A percentile compares a stretch with the other conserved stretches of the same genome.
Conservation (phyloP, 2,329 filamentous ascomycete genomes). For the Simplicillium sp. region DNA sequence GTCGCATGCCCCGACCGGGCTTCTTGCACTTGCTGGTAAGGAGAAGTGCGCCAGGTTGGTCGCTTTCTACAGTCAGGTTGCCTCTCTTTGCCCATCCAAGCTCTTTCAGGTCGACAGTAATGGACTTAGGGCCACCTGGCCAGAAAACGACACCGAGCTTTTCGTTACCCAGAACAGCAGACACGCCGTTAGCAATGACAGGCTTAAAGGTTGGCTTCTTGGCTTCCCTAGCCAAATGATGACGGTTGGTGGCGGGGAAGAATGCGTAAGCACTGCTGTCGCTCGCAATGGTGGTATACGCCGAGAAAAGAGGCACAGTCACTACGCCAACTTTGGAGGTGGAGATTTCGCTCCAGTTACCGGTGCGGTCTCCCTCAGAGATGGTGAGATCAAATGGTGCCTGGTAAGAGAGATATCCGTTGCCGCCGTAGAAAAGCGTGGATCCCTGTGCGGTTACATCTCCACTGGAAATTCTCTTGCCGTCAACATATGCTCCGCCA, state of each 20-base stretch:
- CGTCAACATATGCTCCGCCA: slow-evolving; percentile 8
- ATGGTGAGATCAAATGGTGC: slow-evolving; percentile 11
- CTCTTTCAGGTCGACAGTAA: slow-evolving; percentile 7
- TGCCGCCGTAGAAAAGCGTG: slow-evolving; percentile 11
- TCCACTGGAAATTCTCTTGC: not conserved
- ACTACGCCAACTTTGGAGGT: slow-evolving; percentile 10
- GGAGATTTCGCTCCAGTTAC: slow-evolving; percentile 14
- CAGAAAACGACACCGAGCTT: slow-evolving; percentile 12
- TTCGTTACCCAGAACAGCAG: slow-evolving; percentile 8
- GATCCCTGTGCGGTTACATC: slow-evolving; percentile 1
- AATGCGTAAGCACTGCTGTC: slow-evolving; percentile 9
- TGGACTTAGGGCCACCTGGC: slow-evolving; percentile 9
- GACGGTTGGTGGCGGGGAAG: slow-evolving; percentile 9
- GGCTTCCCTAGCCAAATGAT: slow-evolving; percentile 6
- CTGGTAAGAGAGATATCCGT: slow-evolving; percentile 12
- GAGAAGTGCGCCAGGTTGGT: slow-evolving; percentile 10
- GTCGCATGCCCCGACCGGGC: slow-evolving; percentile 1
- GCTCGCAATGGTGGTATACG: slow-evolving; percentile 8
- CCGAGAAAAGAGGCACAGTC: slow-evolving; percentile 12
- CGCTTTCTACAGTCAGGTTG: slow-evolving; percentile 8
- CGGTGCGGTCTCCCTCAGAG: slow-evolving; percentile 9
- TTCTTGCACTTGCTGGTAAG: slow-evolving; percentile 4
- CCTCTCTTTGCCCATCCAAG: slow-evolving; percentile 11
- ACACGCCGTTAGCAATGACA: slow-evolving; percentile 9
- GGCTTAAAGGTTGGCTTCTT: slow-evolving; percentile 7